Base-by-base conservation (phyloP, 352 stramenopile species). In the Globisporangium paroecandrum region DNA sequence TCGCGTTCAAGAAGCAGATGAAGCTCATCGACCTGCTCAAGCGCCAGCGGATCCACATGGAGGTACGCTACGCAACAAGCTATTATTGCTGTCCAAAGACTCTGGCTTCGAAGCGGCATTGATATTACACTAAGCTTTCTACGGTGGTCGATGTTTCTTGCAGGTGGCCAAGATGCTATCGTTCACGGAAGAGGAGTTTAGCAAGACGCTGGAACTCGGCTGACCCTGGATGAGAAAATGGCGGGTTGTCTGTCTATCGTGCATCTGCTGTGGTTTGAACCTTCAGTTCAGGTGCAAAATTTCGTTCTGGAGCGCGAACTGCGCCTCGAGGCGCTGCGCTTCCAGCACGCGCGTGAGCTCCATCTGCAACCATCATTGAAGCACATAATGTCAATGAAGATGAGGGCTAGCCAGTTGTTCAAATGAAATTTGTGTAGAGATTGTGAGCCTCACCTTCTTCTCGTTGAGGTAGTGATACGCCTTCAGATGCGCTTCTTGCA, bases 21-120 rank as follows among this genome's bases (percentile, higher is more conserved):
- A 93, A 93, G 64, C 81, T 94, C 38, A 93, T 94, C 55, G 87
- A 94, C 34, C n/a, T 95, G 55, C 78, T 95, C 46, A 95, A 91
- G 57, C 81, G 87, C 12, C 87, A 95, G 69, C 85, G 86, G 46
- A 90, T 95, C 64, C 87, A 95, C 73, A 90, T 95, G 79, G 87
- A 95, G 75, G 82, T 91, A 66, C 7, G 55, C 27, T 32, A 32
- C 27, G 27, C 27, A 32, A 4, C 27, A 32, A 32, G 27, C 27
- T 32, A 32, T 32, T 32, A 32, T 32, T 32, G 27, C 27, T 55
- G 38, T 43, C 38, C 38, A 47, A 47, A 20, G 13, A 7, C 41
- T n/a, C 15, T 20, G 13, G 15, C 15, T n/a, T 47, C 15, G 15
- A 47, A n/a, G 9, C 25, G 9, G 13, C 8, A 34, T 36, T 18